Conservation (phyloP, 1,284 basidiomycete genomes). For the Coriolopsis trogii region DNA sequence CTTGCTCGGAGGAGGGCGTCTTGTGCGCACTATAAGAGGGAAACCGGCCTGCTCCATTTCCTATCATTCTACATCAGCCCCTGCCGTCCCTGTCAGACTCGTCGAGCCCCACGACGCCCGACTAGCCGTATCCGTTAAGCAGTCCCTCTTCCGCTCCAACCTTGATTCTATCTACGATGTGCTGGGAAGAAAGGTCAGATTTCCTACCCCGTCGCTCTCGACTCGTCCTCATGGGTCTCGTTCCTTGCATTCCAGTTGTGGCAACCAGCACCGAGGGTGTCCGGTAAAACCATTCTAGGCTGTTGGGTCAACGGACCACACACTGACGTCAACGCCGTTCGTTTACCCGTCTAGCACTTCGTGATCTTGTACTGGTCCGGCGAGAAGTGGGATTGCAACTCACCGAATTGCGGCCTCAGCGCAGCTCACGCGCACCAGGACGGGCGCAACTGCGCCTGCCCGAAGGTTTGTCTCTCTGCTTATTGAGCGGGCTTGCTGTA, state of each 20-base stretch:
- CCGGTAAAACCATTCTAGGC: constrained; percentile 42
- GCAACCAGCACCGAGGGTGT: constrained; percentile 68
- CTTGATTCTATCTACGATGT: constrained; percentile 34
- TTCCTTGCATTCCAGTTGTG: constrained; percentile 43
- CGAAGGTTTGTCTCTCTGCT: constrained; percentile 35
- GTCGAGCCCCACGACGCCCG: not conserved
- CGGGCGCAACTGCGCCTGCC: constrained; percentile 39
- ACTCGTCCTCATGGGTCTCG: not conserved
- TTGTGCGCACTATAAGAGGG: constrained; percentile 16
- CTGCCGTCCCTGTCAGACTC: constrained; percentile 2
- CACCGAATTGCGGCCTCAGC: constrained; percentile 45
- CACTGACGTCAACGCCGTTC: not conserved
- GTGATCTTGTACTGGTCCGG: constrained; percentile 54
- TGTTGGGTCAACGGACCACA: not conserved
- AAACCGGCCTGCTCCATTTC: constrained; percentile 5
- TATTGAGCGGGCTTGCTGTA: no score
- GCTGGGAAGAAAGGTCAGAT: constrained; percentile 47
- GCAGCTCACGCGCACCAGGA: constrained; percentile 47
- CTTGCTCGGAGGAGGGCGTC: constrained; percentile 9
- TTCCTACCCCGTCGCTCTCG: not conserved
- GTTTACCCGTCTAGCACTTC: constrained; percentile 49
- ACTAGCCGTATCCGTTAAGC: constrained; percentile 4
- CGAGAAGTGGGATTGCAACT: constrained; percentile 44
- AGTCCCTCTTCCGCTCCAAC: not conserved
- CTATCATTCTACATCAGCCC: constrained; percentile 17